phyloP scores from a whole-genome alignment of 805 yeast genomes.

The Schizosaccharomyces cryophilus region DNA sequence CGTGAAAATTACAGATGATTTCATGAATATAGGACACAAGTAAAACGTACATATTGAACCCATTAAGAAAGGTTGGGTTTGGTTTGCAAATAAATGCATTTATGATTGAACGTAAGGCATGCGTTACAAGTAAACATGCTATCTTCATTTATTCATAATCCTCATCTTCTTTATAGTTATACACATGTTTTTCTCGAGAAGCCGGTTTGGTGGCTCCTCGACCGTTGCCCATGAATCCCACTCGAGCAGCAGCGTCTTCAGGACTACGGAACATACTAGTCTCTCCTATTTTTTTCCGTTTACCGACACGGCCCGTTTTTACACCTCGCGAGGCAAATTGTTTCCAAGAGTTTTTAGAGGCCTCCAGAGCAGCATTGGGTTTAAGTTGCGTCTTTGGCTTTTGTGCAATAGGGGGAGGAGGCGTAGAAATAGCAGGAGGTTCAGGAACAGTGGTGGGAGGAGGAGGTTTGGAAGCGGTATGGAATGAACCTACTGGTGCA shows the following conservation, averaged over 20 bases:
- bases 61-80: too few relatives aligned
- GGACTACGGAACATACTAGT: conserved; percentile 10
- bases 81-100: too few relatives aligned
- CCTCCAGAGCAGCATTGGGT: not conserved
- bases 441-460: not conserved
- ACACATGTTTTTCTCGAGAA: not conserved
- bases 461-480: not conserved
- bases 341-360: conserved; percentile 1
- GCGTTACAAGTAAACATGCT: too few relatives aligned
- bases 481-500: not conserved
- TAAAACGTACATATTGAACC: too few relatives aligned
- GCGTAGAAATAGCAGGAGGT: not conserved
- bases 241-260: conserved; percentile 7
- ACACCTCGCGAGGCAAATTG: conserved; percentile 1
- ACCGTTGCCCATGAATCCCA: not conserved
- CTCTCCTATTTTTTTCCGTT: conserved; percentile 8
- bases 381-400: not conserved
- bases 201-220: not conserved
- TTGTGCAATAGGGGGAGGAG: not conserved
- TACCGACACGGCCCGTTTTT: not conserved
- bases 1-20: too few relatives aligned
- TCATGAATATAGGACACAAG: too few relatives aligned
- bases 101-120: too few relatives aligned
- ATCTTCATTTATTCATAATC: not conserved
- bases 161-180: not conserved